phyloP scores from a whole-genome alignment of 805 yeast genomes.

The Soucietia sequanensis region DNA sequence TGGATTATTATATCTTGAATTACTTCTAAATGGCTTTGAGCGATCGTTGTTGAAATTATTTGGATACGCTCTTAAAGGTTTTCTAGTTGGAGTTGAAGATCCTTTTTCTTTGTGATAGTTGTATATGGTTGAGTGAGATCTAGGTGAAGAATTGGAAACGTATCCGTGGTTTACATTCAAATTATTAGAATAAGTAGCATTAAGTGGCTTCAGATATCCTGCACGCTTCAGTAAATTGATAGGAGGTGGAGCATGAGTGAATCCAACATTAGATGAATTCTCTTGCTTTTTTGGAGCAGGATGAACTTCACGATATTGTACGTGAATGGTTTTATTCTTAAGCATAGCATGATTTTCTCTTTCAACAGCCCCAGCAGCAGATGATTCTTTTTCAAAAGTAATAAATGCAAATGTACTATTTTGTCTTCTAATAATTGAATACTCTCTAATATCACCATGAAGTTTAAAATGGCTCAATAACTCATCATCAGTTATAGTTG shows the following conservation, averaged over 20 bases:
- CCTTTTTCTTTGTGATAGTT: neutral
- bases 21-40: too few species aligned
- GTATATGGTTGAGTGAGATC: neutral
- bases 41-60: too few species aligned
- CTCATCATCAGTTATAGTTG: conserved; percentile 52
- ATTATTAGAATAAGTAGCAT: neutral
- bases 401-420: conserved; percentile 70
- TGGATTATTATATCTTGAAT: neutral
- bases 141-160: neutral
- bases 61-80: neutral
- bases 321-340: conserved; percentile 74
- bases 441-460: conserved; percentile 65
- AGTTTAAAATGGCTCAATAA: conserved; percentile 57
- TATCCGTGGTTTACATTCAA: neutral
- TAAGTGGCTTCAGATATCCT: neutral
- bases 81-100: neutral
- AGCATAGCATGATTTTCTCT: conserved; percentile 79
- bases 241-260: conserved; percentile 1
- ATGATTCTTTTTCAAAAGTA: conserved; percentile 57
- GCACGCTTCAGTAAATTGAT: conserved; percentile 1
- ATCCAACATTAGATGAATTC: neutral
- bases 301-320: conserved; percentile 69
- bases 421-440: conserved; percentile 52
- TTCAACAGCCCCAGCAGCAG: conserved; percentile 87
- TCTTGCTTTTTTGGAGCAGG: conserved; percentile 3